These are phyloP conservation scores for Aspergillus proliferans DNA, from an alignment of 2,329 filamentous ascomycete species.

Conservation along the genomic window DNA sequence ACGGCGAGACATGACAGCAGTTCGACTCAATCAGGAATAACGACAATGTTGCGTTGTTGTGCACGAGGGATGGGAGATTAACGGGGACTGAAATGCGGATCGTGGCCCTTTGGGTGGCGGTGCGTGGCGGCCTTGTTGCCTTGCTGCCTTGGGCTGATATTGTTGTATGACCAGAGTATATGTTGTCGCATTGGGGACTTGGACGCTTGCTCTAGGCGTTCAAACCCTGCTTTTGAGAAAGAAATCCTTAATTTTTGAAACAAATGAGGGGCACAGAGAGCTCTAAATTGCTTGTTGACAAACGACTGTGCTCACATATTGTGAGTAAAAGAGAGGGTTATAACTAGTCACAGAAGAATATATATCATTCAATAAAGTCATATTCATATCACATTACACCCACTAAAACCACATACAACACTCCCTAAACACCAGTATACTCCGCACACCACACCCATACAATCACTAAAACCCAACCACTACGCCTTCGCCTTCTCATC, in stretches of 20 bases:
- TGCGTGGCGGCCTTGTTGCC: neutral
- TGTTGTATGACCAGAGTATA: no score
- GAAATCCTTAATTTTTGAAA: no score
- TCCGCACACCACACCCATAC: slow-evolving; percentile 6
- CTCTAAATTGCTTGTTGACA: no score
- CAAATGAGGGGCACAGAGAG: no score
- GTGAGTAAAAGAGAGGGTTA: no score
- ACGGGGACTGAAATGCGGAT: slow-evolving; percentile 25
- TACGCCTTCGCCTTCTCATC: slow-evolving; percentile 38
- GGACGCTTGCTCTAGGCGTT: no score
- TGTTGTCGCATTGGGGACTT: no score
- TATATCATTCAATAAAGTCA: no score
- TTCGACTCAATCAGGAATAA: neutral
- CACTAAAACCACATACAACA: neutral
- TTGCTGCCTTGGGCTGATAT: neutral
- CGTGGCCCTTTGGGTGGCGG: slow-evolving; percentile 3
- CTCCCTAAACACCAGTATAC: neutral
- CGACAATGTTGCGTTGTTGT: neutral
- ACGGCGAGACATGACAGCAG: slow-evolving; percentile 33
- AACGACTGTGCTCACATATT: no score
- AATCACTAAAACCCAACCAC: slow-evolving; percentile 12
- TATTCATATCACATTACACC: no score
- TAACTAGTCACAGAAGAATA: no score
- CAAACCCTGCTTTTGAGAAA: no score
- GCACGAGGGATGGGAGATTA: slow-evolving; percentile 15